phyloP scores from a whole-genome alignment of 202 grass and related monocot genomes.

The Bolboschoenoplectus hybrid region DNA sequence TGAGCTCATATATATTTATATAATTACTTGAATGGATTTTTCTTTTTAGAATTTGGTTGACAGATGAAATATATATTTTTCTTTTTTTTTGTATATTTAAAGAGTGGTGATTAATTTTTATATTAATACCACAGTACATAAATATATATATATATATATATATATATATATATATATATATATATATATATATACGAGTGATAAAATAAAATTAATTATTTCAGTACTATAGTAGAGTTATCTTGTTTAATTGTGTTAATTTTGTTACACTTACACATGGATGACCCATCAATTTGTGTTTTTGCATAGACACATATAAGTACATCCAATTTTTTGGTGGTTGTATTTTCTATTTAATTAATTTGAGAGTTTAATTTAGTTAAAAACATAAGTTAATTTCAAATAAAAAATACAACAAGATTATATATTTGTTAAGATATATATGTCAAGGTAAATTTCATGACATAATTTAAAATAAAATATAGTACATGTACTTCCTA shows the following conservation, averaged over 20 bases:
- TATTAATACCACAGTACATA: constrained; percentile 4
- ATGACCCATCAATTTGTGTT: not conserved
- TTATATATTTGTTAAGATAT: not conserved
- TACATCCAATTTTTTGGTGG: too few species aligned
- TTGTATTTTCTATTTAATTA: too few species aligned
- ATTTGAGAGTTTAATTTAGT: too few species aligned
- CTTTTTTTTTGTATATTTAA: constrained; percentile 11
- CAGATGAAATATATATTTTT: not conserved
- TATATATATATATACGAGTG: not conserved
- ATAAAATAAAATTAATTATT: not conserved
- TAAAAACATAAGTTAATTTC: too few species aligned
- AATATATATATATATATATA: not conserved
- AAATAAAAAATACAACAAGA: too few species aligned
- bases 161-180: not conserved
- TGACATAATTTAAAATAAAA: not conserved
- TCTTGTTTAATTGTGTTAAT: not conserved
- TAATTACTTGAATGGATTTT: not conserved
- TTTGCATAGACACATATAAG: not conserved
- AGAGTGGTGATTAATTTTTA: not conserved
- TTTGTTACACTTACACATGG: not conserved
- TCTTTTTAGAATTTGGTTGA: not conserved
- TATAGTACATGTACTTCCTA: not conserved
- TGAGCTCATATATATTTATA: not conserved
- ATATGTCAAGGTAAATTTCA: not conserved
- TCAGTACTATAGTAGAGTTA: not conserved